Evolutionary conservation across 1,284 basidiomycete species (phyloP).

Genomic region (Lentinula novae-zelandiae): DNA sequence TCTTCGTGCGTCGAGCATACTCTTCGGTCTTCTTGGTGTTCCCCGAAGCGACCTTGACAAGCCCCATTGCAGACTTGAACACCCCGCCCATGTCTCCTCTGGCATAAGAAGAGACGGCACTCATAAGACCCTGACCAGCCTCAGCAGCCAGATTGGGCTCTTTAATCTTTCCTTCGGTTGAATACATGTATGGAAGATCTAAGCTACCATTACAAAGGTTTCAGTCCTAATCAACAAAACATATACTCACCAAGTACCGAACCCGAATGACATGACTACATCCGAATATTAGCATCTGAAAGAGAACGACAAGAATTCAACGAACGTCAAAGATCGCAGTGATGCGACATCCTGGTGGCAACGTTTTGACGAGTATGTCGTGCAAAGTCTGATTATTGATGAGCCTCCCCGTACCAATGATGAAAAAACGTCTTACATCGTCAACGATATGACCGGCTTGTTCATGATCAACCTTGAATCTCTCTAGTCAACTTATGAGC

Average conservation of each 20-base stretch:
- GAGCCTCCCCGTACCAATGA: background rate
- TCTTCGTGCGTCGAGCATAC: conserved; percentile 63
- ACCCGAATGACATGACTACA: conserved; percentile 64
- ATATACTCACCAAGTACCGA: conserved; percentile 52
- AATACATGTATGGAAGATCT: conserved; percentile 76
- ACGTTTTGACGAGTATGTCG: conserved; percentile 65
- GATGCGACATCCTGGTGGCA: conserved; percentile 82
- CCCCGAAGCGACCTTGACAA: conserved; percentile 47
- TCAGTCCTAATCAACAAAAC: background rate
- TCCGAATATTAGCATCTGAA: background rate
- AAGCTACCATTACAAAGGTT: conserved; percentile 2
- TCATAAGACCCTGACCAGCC: conserved; percentile 73
- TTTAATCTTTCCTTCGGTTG: conserved; percentile 91
- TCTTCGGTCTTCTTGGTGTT: conserved; percentile 56
- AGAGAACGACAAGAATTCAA: background rate
- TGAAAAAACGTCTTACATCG: conserved; percentile 53
- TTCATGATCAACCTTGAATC: conserved; percentile 61
- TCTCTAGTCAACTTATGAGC: background rate
- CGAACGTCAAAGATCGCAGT: conserved; percentile 86
- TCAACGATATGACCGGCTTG: conserved; percentile 74
- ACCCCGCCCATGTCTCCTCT: conserved; percentile 77
- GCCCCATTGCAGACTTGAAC: conserved; percentile 50
- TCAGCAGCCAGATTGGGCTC: conserved; percentile 82
- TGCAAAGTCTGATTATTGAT: conserved; percentile 53
- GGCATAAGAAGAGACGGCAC: conserved; percentile 68